Conservation (phyloP, 192 early-diverging fungal species). For the Rhizophagus sp. region DNA sequence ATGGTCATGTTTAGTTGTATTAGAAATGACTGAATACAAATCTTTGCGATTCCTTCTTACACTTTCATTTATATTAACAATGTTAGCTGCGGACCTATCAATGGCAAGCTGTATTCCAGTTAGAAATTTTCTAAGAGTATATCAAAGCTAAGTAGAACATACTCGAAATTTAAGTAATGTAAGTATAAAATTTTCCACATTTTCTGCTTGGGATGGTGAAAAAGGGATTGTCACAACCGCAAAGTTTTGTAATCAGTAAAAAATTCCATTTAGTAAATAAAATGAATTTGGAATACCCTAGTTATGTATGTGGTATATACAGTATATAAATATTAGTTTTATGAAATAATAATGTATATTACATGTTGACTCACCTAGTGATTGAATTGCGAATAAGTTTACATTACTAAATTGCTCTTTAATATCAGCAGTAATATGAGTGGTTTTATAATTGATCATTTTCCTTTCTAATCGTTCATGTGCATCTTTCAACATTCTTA, state of each 20-base stretch:
- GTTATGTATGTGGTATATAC: no score
- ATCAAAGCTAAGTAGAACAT: background rate
- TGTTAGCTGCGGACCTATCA: background rate
- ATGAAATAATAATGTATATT: no score
- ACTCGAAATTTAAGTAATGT: background rate
- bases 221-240: background rate
- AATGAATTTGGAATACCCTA: background rate
- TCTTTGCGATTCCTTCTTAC: no score
- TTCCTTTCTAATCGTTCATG: no score
- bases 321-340: no score
- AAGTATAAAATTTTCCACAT: conserved; percentile 1
- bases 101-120: background rate
- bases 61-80: background rate
- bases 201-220: background rate
- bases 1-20: background rate
- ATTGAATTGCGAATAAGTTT: background rate
- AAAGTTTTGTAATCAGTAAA: background rate
- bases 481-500: background rate
- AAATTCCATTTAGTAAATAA: background rate
- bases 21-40: background rate
- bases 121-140: background rate
- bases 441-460: background rate
- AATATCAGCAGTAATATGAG: background rate
- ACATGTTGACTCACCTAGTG: background rate
- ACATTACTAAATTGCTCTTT: background rate